Base-by-base conservation (phyloP, 2,329 filamentous ascomycete species). In the Colletotrichum orbiculare region DNA sequence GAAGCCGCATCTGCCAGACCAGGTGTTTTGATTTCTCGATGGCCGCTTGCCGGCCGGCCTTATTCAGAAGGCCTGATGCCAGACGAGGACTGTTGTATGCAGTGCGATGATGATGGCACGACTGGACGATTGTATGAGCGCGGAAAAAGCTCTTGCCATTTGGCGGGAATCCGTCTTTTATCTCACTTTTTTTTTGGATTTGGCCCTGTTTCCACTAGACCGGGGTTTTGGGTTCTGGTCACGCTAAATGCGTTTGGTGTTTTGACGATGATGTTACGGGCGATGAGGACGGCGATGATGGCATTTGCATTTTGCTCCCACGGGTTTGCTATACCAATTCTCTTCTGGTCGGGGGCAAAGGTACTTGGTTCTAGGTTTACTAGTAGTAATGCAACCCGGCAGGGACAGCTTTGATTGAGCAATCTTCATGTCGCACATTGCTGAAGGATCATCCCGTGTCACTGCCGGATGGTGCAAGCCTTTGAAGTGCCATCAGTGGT, bases 51-150 rank as follows among this genome's bases (percentile, higher is more conserved):
- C 59, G 53, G 42, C 52, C 47, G 11, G 53, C 53, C 59, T 63
- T 25, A 41, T 48, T 47, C 39, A 50, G 37, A 42, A 39, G 58
- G 59, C 53, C 57, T 48, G 47, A 63, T 56, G 61, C 61, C 52
- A 58, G 52, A 67, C 46, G 65, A 67, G 61, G 61, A 59, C 45
- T 64, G 54, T 57, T 41, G 50, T 57, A 42, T 47, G 55, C 63
- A 66, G 54, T 64, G 59, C 50, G 60, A 66, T 67, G 59, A 68
- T 46, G 66, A 68, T 56, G 64, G 66, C 66, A 69, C 67, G 67
- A 69, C 54, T 57, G 67, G 57, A 68, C 64, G 66, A 68, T 64
- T 69, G 61, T 69, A 69, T 62, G 67, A 69, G 50, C 34, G 61
- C 53, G 57, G 61, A 52, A 61, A 64, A 55, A 42, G 43, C 58